Base-by-base conservation (phyloP, 140 eudicot species). In the Stevia rebaudiana region DNA sequence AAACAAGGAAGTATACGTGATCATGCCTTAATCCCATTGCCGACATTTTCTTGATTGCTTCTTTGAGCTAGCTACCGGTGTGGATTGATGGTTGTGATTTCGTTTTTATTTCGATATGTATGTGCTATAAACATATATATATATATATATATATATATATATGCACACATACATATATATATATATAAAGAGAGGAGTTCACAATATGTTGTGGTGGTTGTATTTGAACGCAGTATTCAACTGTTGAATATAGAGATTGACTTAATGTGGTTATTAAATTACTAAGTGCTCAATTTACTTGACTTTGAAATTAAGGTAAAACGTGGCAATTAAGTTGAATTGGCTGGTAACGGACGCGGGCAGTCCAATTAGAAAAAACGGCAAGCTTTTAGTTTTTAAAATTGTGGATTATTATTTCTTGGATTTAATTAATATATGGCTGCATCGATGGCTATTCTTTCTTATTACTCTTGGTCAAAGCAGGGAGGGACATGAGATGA, bases 291-390 rank as follows among this genome's bases (percentile, higher is more conserved):
- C 51, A 15, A 39, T 67, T 74, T 67, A 67, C 63, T 74, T 74
- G 79, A 74, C 79, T 74, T 65, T 74, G 74, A 72, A 41, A 72
- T 11, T 40, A 16, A 19, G 50, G 58, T 13, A 53, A 72, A 47
- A 41, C 5, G 59, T 41, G 47, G 57, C 42, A n/a, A n/a, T n/a
- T n/a, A 43, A 33, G 50, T 53, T 54, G 68, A 70, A 47, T 21
- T 56, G n/a, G 23, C 23, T 6, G 23, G 17, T 15, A 25, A 25
- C 6, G 15, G n/a, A 15, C 13, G 0, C n/a, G 21, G n/a, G 6
- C 1, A 49, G 56, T 1, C 56, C 3, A 9, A 8, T 6, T 8
- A 0, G 31, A 19, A 19, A 46, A 19, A 50, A 18, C 3, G 6
- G 56, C 19, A 2, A 10, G 18, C 8, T 3, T 17, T 18, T 25